A percentile compares a stretch with the other conserved stretches of the same genome.
Conservation (phyloP, 1,284 basidiomycete genomes). For the Cryptococcus sp. region DNA sequence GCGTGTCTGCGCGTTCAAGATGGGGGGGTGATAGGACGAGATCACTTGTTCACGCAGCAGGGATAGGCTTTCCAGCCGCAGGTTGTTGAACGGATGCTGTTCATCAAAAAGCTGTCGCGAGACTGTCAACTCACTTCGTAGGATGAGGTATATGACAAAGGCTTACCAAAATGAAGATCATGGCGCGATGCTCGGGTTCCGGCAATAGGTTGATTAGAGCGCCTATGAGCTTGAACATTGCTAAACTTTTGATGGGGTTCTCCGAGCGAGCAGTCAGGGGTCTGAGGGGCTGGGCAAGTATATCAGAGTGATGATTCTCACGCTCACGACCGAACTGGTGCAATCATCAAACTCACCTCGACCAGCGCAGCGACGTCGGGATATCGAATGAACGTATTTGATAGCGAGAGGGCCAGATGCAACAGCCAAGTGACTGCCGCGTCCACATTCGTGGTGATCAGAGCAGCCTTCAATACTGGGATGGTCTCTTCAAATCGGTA, state of each 20-base stretch:
- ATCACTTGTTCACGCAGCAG: constrained; percentile 35
- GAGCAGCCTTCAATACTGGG: constrained; percentile 30
- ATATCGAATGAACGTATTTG: constrained; percentile 15
- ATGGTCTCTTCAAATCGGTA: constrained; percentile 29
- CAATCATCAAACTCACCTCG: constrained; percentile 28
- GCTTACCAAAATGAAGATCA: no score
- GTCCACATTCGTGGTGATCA: constrained; percentile 27
- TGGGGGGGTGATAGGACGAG: neutral
- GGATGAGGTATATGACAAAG: no score
- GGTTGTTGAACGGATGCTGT: constrained; percentile 33
- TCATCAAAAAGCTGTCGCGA: no score
- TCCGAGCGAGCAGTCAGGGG: constrained; percentile 36
- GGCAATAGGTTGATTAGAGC: constrained; percentile 24
- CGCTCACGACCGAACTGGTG: neutral
- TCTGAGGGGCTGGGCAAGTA: constrained; percentile 29
- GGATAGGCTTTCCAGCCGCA: constrained; percentile 36
- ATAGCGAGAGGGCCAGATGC: constrained; percentile 14
- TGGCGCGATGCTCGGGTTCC: constrained; percentile 32
- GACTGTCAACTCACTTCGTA: no score
- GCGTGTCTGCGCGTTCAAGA: neutral
- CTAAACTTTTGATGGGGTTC: constrained; percentile 27
- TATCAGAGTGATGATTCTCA: neutral
- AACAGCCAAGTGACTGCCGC: constrained; percentile 28
- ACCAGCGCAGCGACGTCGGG: constrained; percentile 37
- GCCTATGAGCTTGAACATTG: constrained; percentile 41